Conservation (phyloP, 768 basidiomycete genomes). For the Boletus coccyginus region DNA sequence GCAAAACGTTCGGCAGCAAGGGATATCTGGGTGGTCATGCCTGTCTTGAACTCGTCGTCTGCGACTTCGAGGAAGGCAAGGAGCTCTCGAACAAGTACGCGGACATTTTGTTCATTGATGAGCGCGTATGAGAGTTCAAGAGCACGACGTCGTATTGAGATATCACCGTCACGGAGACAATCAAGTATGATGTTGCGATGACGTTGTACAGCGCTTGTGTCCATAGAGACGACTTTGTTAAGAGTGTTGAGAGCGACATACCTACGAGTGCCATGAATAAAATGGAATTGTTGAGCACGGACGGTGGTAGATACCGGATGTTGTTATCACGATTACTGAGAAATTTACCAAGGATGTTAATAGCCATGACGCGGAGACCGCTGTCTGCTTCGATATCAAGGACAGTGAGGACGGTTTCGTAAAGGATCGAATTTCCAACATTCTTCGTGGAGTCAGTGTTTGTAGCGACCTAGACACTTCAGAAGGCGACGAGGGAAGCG, state of each 20-base stretch:
- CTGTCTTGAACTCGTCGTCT: constrained; percentile 97
- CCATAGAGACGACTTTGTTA: constrained; percentile 97
- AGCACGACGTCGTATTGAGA: constrained; percentile 95
- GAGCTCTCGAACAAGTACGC: constrained; percentile 87
- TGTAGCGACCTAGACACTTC: constrained; percentile 77
- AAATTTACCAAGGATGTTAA: constrained; percentile 98
- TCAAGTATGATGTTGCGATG: constrained; percentile 99
- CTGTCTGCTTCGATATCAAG: constrained; percentile 97
- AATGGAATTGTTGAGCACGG: not conserved
- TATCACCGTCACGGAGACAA: constrained; percentile 97
- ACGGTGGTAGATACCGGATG: constrained; percentile 68
- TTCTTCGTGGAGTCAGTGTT: constrained; percentile 98
- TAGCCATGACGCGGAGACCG: constrained; percentile 96
- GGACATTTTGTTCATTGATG: constrained; percentile 92
- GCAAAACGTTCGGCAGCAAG: constrained; percentile 95
- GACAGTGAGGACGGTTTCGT: constrained; percentile 95
- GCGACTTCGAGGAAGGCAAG: constrained; percentile 97
- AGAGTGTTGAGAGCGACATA: constrained; percentile 98
- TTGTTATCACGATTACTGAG: constrained; percentile 97
- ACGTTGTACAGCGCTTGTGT: constrained; percentile 96
- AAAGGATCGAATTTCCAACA: constrained; percentile 96
- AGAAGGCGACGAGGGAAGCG: not conserved
- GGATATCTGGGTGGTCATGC: constrained; percentile 96
- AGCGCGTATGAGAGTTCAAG: constrained; percentile 96
- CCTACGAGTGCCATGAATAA: constrained; percentile 39